Evolutionary conservation across 768 basidiomycete genomes (phyloP), one percentile per base, ranked within the genome.

Genomic region (Paxillus involutus): DNA sequence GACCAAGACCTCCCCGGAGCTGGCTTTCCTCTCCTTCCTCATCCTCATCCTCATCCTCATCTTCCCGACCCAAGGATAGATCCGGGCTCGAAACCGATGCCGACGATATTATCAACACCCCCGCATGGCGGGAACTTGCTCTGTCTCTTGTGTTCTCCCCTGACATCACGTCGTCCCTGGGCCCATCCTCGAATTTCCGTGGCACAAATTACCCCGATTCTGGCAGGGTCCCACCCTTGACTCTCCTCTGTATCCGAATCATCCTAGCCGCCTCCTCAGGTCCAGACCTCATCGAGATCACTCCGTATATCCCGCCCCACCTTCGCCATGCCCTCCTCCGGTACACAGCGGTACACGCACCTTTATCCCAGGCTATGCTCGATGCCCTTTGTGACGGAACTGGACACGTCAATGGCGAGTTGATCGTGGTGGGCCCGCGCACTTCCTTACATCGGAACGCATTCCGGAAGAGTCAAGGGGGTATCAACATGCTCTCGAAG

Each of bases 331-430:
- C 76, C 32, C 72, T 89, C 16, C 71, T 89, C 30, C 80, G 85
- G 3, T 77, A 83, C 57, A 71, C 79, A 6, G 82, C 86, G 24
- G 67, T 88, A 12, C 76, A 83, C 50, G 65, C 71, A 1, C 89
- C 89, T 2, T 69, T 90, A 17, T 71, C 77, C 5, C 73, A 67
- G 49, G 63, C 70, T 19, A 78, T 80, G 51, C 72, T 90, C 17
- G 76, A 76, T 48, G 72, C 77, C 8, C 63, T 89, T 5, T 77
- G 79, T 50, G 75, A 74, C 33, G 71, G 75, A 0, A 69, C 80
- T 5, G 76, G 80, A 1, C 82, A 86, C 61, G 75, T 77, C 3
- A 80, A 81, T 48, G 83, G 86, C 0, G 89, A 91, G 55, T 70
- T 89, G 11, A 64, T 90, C 36, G 64, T 91, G 21, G 76, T 88